These are phyloP conservation scores for Gloeopeniophorella convolvens DNA, from an alignment of 768 basidiomycete species.

Conservation along the genomic window DNA sequence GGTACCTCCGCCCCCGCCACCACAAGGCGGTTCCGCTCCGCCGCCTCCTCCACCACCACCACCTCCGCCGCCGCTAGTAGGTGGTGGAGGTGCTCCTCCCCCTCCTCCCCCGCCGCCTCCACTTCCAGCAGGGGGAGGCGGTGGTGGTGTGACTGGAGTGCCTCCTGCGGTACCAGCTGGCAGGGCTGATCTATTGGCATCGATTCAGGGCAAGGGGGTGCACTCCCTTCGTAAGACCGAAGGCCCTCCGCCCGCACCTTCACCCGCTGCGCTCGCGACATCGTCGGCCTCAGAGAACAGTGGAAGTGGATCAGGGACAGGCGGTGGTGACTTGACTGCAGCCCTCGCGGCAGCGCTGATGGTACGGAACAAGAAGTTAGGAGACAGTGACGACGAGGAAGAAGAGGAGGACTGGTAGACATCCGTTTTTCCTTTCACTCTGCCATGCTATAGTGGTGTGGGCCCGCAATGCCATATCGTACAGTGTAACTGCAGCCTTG, in stretches of 20 bases:
- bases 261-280: constrained; percentile 30
- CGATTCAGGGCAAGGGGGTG: constrained; percentile 78
- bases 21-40: constrained; percentile 18
- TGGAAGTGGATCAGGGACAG: constrained; percentile 32
- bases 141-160: constrained; percentile 23
- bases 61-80: constrained; percentile 24
- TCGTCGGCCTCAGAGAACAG: constrained; percentile 27
- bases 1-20: constrained; percentile 28
- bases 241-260: constrained; percentile 20
- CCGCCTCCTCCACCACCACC: constrained; percentile 28
- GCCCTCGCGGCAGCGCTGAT: constrained; percentile 80
- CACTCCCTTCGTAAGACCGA: constrained; percentile 60
- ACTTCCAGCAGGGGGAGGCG: constrained; percentile 44
- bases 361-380: constrained; percentile 80
- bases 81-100: constrained; percentile 31
- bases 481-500: too few relatives aligned
- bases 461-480: too few relatives aligned
- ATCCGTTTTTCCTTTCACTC: too few relatives aligned
- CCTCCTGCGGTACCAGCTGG: constrained; percentile 50
- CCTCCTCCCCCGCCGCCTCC: constrained; percentile 40
- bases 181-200: constrained; percentile 61
- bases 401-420: constrained; percentile 28
- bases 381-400: constrained; percentile 51
- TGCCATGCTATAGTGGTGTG: too few relatives aligned
- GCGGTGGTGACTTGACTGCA: constrained; percentile 70